Base-by-base conservation (phyloP, 108 stramenopile genomes). In the Chaetoceros tenuissimus region DNA sequence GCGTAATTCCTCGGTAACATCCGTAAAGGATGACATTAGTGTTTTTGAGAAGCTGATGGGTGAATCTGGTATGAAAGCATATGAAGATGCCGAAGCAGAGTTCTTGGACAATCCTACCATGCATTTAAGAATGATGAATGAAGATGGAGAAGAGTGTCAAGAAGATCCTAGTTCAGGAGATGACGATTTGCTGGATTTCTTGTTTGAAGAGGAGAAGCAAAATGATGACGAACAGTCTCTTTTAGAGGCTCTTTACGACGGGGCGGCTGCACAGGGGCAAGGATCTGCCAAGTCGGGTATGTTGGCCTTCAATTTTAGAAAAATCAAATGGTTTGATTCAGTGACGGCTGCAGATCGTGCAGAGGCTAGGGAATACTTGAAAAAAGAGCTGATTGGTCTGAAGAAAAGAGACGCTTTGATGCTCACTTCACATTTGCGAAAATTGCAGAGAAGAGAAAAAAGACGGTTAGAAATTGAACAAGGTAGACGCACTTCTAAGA, bases 281-380 rank as follows among this genome's bases (percentile, higher is more conserved):
- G n/a, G 2, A 59, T 46, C 25, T 7, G 60, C 27, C 44, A 46
- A 40, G 48, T 57, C 18, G 1, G 58, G 74, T 8, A 87, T 80
- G 57, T 67, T 92, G 26, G 80, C 90, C 0, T 92, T 92, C 67
- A 82, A 84, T 68, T 73, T 80, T 21, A 58, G 85, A 22, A 92
- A 92, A 59, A 20, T 88, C 0, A 55, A 66, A 28, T 92, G 74
- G 48, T 88, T 92, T 72, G 90, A 92, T 60, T 49, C 60, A 17
- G 64, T 85, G 10, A 65, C 80, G 7, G 85, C 90, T 3, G 24
- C 58, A 0, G 86, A 92, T 71, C 65, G 69, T 7, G 62, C 52
- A 2, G 55, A 44, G 19, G 90, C 82, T 5, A 55, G 90, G 21
- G 29, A 55, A 1, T 88, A 86, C 52, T 67, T 92, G 24, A 30